Base-by-base conservation (phyloP, 257 asterid genomes). In the Solanum corneliomulleri region DNA sequence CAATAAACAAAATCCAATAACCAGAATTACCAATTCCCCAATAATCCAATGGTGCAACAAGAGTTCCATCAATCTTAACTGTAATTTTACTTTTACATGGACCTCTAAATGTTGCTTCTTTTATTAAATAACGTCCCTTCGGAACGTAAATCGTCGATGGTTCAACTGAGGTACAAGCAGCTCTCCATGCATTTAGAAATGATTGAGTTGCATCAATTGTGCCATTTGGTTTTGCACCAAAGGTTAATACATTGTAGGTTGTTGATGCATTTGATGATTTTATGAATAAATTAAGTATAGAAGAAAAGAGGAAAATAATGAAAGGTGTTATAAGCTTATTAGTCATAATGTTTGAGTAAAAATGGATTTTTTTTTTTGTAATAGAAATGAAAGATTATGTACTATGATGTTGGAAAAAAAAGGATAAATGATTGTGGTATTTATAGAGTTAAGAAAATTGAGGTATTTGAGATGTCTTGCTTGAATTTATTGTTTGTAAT, bases 41-140 rank as follows among this genome's bases (percentile, higher is more conserved):
- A 49, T 41, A 87, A 82, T 87, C 89, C 41, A n/a, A 16, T 29
- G 89, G 89, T 29, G 89, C 89, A 15, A 87, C 82, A 33, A 82
- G 89, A 1, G 83, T 44, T 49, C 89, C 86, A 47, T 77, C 81
- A 23, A 64, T 80, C 64, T 33, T 56, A 7, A 87, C 82, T 31
- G 18, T 80, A 7, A 82, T 87, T 39, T 27, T 31, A 70, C 82
- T 87, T 20, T 33, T 82, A 72, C 86, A 87, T n/a, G 89, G 89
- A 31, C 89, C 89, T 6, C 86, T 29, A 45, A 86, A 86, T 52
- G 70, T 83, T 8, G 56, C 86, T 39, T 78, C 35, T 60, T 78
- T 78, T 39, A 86, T 42, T 14, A 86, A 20, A 80, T 78, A 62
- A 77, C 60, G 86, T 41, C 85, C 88, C 20, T 58, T 66, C 9